Evolutionary conservation across 768 basidiomycete genomes (phyloP), one percentile per base, ranked within the genome.

Genomic region (Hericium alpestre): DNA sequence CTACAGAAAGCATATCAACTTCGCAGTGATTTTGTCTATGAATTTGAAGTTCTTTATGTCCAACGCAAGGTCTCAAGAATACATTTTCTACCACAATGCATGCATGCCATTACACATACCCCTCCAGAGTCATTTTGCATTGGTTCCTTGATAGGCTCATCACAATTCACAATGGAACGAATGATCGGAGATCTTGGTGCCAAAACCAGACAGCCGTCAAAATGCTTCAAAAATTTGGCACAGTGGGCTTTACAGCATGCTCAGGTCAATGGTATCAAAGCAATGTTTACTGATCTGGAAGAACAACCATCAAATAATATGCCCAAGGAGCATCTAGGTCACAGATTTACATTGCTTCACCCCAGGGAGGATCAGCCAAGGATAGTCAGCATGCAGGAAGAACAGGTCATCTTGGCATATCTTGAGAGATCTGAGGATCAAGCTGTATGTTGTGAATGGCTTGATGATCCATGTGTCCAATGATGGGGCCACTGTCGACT

Each of bases 41-140:
- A 74, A 12, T 76, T 66, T 60, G 72, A 76, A 58, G 12, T 55
- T 0, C 56, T 74, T 0, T 76, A 76, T 58, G 69, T 66, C 50
- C 68, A 71, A 23, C 69, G 63, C 1, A 46, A 54, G 0, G 2
- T 38, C 20, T 64, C 25, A 27, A 27, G 46, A 3, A 49, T 77
- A 18, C 74, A 76, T 53, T 72, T 75, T 55, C 20, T 62, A 12
- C 65, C 64, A 1, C 73, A 59, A 22, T 63, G 67, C 51, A 57
- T 74, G 16, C 73, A 75, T 56, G 56, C 62, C 0, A 52, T 71
- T 10, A 23, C 64, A 1, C 75, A 76, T 51, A 38, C 66, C n/a
- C 60, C 56, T 7, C 54, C 55, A 0, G 69, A 76, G 56, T 54
- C 61, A 41, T 4, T 18, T 0, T 60, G 64, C 3, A 20, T 67